Base-by-base conservation (phyloP, 805 yeast species). In the Monosporozyma servazzii region DNA sequence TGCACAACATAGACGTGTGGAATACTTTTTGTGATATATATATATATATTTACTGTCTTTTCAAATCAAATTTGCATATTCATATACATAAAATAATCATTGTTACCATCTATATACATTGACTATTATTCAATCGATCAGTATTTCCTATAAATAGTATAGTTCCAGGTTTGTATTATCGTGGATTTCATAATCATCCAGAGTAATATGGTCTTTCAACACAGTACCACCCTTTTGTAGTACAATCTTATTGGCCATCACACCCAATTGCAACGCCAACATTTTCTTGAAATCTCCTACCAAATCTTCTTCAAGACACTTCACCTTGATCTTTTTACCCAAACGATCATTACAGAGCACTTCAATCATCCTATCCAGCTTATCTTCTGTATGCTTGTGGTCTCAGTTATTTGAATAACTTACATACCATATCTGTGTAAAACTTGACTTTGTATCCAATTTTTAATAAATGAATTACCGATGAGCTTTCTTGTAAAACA, bases 131-230 rank as follows among this genome's bases (percentile, higher is more conserved):
- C n/a, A n/a, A n/a, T n/a, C n/a, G n/a, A n/a, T n/a, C n/a, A n/a
- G n/a, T n/a, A n/a, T 8, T 27, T 13, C 18, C 61, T 61, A 84
- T 25, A 81, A 71, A 63, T 86, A 86, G 60, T 88, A 93, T 65
- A 91, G 70, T 69, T 91, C 99, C 57, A 91, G 68, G 66, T 84
- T 88, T 54, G 86, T 83, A 9, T 96, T 95, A 65, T 89, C 84
- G 62, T 89, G 96, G 18, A 91, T 81, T 66, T 91, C 99, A 64
- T 93, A 91, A 67, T 91, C 99, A n/a, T 85, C 96, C 45, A 91
- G 72, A 0, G 90, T 76, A 51, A 91, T 91, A 64, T 90, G 97
- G 62, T 91, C 93, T 64, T 93, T 93, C 66, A 80, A 81, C 0
- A 86, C 79, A 57, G 80, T 84, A 61, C 88, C 83, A 1, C 97